phyloP scores from a whole-genome alignment of 768 basidiomycete species.

The Cystobasidium onofrii region DNA sequence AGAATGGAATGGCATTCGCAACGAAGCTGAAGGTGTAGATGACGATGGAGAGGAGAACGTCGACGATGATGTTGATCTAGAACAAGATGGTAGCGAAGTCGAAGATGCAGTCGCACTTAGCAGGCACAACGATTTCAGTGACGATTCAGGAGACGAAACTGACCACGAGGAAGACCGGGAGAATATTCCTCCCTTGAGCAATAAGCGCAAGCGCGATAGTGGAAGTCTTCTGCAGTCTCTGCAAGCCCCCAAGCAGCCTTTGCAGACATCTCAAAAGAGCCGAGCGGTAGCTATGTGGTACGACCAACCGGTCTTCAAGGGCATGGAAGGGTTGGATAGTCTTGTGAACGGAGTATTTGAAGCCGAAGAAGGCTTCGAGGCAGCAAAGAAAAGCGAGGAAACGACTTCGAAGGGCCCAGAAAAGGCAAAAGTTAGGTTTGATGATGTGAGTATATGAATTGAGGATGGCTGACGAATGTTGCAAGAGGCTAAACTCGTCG shows the following conservation, averaged over 20 bases:
- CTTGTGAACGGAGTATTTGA: conserved; percentile 45
- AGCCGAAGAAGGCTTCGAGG: background rate
- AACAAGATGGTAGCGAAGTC: conserved; percentile 36
- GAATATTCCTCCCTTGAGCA: conserved; percentile 15
- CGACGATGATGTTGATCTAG: conserved; percentile 45
- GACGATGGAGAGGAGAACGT: conserved; percentile 55
- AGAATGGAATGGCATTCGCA: conserved; percentile 67
- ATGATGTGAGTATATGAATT: background rate
- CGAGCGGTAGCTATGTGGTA: conserved; percentile 80
- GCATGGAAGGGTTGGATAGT: conserved; percentile 50
- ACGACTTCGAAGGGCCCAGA: conserved; percentile 33
- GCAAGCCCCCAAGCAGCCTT: conserved; percentile 45
- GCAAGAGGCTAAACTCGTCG: no score
- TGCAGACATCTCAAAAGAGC: conserved; percentile 42
- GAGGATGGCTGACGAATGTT: conserved; percentile 5
- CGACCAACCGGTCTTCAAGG: conserved; percentile 80
- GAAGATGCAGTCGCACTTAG: conserved; percentile 37
- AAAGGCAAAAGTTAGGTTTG: conserved; percentile 43
- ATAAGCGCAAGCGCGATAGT: conserved; percentile 41
- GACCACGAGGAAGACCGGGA: conserved; percentile 38
- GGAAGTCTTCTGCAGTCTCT: conserved; percentile 53
- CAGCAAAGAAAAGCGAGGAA: conserved; percentile 40
- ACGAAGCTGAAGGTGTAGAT: conserved; percentile 49
- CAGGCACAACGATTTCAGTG: conserved; percentile 53
- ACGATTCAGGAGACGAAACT: conserved; percentile 42